Conservation (phyloP, 257 asterid genomes). For the Nicotiana otophora region DNA sequence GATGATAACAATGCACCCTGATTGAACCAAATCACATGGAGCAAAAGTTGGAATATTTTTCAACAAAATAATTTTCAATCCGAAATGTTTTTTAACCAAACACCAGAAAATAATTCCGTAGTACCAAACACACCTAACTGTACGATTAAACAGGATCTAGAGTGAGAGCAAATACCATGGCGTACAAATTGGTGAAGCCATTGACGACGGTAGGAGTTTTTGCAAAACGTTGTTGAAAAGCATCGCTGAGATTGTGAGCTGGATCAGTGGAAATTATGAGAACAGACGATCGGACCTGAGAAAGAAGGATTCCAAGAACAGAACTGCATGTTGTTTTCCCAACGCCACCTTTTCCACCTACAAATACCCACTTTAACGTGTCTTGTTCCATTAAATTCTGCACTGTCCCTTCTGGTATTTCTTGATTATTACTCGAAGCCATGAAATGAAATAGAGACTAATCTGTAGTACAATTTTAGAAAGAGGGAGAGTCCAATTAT, state of each 20-base stretch:
- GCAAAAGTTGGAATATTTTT: not conserved
- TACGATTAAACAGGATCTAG: not conserved
- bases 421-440: conserved; percentile 20
- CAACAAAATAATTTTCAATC: not conserved
- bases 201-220: conserved; percentile 82
- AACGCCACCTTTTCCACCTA: conserved; percentile 96
- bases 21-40: not conserved
- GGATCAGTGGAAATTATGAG: conserved; percentile 96
- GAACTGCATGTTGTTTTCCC: conserved; percentile 97
- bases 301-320: conserved; percentile 59
- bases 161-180: conserved; percentile 48
- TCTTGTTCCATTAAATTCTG: conserved; percentile 78
- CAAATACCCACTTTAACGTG: conserved; percentile 84
- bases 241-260: conserved; percentile 95
- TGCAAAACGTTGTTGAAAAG: conserved; percentile 86
- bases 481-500: no score
- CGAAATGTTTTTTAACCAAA: not conserved
- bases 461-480: no score
- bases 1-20: not conserved
- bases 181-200: conserved; percentile 89
- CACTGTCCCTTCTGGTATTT: conserved; percentile 66
- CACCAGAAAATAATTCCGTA: not conserved
- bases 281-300: conserved; percentile 73
- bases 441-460: not conserved
- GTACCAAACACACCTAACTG: no score